Percentiles rank a stretch among this genome's conserved stretches.
Conservation (phyloP, 257 asterid genomes). For the Nicotiana paniculata region DNA sequence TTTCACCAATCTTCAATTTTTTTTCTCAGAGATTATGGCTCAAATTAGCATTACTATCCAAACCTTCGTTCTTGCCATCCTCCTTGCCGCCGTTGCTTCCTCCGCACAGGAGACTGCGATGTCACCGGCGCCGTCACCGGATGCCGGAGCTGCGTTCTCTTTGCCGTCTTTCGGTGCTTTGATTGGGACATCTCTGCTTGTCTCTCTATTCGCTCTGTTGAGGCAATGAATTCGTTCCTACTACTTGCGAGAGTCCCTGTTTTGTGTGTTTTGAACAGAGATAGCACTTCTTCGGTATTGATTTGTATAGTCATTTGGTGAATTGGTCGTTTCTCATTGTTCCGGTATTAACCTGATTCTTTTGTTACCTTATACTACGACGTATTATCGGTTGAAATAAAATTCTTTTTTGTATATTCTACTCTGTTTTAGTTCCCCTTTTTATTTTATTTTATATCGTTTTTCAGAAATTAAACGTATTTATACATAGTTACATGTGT, state of each 20-base stretch:
- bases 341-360: neutral
- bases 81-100: neutral
- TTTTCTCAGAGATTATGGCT: neutral
- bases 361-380: too few relatives aligned
- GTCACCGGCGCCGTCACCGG: neutral
- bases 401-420: too few relatives aligned
- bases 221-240: neutral
- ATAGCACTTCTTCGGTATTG: neutral
- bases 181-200: neutral
- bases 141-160: neutral
- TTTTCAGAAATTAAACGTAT: too few relatives aligned
- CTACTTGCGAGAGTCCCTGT: neutral
- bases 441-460: neutral
- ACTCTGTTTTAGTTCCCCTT: too few relatives aligned
- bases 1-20: neutral
- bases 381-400: too few relatives aligned
- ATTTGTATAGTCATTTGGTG: neutral
- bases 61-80: neutral
- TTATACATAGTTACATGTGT: too few relatives aligned
- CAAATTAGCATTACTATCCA: neutral
- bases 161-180: neutral
- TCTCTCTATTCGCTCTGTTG: neutral
- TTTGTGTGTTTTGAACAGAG: neutral
- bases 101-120: neutral
- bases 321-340: neutral